Evolutionary conservation across 257 asterid genomes (phyloP), one percentile per base, ranked within the genome.

Genomic region (Misopates orontium): DNA sequence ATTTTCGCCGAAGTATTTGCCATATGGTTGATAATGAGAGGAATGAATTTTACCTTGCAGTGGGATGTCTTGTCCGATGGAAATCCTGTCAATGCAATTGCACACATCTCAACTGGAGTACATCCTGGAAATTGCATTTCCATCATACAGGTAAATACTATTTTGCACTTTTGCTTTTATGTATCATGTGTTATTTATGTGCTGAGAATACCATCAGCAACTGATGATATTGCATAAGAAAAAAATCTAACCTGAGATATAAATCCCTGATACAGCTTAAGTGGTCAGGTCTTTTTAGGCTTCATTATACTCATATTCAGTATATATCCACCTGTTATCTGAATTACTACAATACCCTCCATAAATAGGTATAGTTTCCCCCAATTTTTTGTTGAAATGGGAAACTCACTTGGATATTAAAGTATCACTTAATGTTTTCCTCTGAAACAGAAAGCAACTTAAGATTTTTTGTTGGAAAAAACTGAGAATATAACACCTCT

Each of bases 1-100:
- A 39, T 12, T 50, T 54, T 39, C 24, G 3, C 40, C 24, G 9
- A 14, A 68, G 24, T 41, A 16, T 32, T 52, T 40, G n/a, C 40
- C 45, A n/a, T 16, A 31, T 28, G 18, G 67, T 51, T 1, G 64
- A 56, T 22, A 44, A 12, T 41, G 18, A 60, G 21, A 1, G n/a
- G 48, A 13, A 68, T 71, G 62, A 47, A 47, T 70, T 63, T 53
- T 17, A 8, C 19, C 42, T 4, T 77, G 75, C 77, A 91, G 95
- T 91, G 96, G 96, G 96, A 91, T 65, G 80, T 77, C 28, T 56
- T 86, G 40, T 77, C 83, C 14, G 28, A 71, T 67, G 91, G 82
- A 31, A 75, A 68, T 60, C 77, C 81, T 7, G 74, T 75, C 49
- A 61, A 24, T 62, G 73, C 78, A 42, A 78, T 84, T 19, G 90